Percentiles rank a stretch among this genome's conserved stretches.
These are phyloP conservation scores for Boletus subcaerulescens DNA, from an alignment of 768 basidiomycete species.

Conservation along the genomic window DNA sequence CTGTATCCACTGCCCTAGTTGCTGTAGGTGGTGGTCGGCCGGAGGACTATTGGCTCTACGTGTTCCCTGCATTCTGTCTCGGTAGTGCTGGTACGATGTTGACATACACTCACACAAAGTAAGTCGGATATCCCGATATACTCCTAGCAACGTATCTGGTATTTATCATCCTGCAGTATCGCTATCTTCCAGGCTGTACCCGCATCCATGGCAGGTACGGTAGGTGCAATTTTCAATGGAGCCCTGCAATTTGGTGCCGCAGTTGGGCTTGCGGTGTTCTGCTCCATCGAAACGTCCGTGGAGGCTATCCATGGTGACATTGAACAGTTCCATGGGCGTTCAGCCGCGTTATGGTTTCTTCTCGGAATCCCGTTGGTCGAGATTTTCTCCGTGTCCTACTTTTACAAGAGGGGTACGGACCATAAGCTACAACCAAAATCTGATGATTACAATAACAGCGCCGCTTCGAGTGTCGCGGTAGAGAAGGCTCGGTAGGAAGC, in stretches of 20 bases:
- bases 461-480: neutral
- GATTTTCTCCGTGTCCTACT: conserved; percentile 31
- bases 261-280: conserved; percentile 46
- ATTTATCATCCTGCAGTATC: conserved; percentile 33
- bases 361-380: conserved; percentile 36
- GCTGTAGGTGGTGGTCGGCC: conserved; percentile 40
- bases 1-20: conserved; percentile 40
- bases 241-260: conserved; percentile 54
- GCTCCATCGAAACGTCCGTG: conserved; percentile 47
- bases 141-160: neutral
- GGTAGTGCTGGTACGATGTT: conserved; percentile 47
- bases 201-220: conserved; percentile 47
- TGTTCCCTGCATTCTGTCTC: conserved; percentile 49
- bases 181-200: conserved; percentile 50
- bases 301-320: conserved; percentile 33
- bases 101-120: conserved; percentile 49
- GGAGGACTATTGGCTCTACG: conserved; percentile 43
- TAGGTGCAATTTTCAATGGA: conserved; percentile 55
- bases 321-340: conserved; percentile 38
- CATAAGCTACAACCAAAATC: neutral
- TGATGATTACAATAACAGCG: neutral
- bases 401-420: conserved; percentile 31
- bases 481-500: neutral
- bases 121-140: conserved; percentile 13
- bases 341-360: conserved; percentile 45